phyloP scores from a whole-genome alignment of 75 land plant species.

The Gnetum montanum region DNA sequence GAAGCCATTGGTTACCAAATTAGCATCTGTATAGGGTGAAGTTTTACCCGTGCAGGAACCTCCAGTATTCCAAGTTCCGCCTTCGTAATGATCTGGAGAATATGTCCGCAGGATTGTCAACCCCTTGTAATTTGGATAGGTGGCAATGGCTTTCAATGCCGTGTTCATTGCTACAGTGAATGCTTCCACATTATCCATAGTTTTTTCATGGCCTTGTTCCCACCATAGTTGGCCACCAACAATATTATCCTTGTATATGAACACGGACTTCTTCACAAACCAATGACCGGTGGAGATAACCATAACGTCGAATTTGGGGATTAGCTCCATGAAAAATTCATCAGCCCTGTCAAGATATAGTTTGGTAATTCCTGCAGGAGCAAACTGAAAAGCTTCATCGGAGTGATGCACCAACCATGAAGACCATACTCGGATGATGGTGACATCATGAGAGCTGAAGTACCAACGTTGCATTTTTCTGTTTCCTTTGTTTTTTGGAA shows the following conservation, averaged over 20 bases:
- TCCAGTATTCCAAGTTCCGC: conserved; percentile 90
- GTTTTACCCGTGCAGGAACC: conserved; percentile 93
- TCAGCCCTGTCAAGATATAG: conserved; percentile 68
- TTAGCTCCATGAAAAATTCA: conserved; percentile 39
- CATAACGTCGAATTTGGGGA: conserved; percentile 58
- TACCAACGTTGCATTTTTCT: conserved; percentile 55
- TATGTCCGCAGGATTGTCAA: conserved; percentile 67
- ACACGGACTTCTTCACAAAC: conserved; percentile 79
- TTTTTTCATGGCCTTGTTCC: conserved; percentile 6
- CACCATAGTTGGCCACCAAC: conserved; percentile 79
- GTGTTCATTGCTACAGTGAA: conserved; percentile 65
- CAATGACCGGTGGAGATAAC: conserved; percentile 88
- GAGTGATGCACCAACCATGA: conserved; percentile 73
- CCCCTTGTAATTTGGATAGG: conserved; percentile 58
- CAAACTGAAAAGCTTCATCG: conserved; percentile 36
- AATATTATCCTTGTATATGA: conserved; percentile 39
- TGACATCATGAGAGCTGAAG: conserved; percentile 39
- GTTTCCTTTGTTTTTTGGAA: conserved; percentile 58
- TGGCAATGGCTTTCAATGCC: conserved; percentile 33
- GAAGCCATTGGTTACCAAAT: conserved; percentile 37
- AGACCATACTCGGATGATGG: conserved; percentile 77
- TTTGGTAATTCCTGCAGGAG: conserved; percentile 52
- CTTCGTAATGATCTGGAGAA: conserved; percentile 92
- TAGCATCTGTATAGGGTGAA: conserved; percentile 23
- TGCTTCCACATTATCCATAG: conserved; percentile 41